Evolutionary conservation across 2,329 filamentous ascomycete species (phyloP).

Genomic region (Aspergillus tubingensis): DNA sequence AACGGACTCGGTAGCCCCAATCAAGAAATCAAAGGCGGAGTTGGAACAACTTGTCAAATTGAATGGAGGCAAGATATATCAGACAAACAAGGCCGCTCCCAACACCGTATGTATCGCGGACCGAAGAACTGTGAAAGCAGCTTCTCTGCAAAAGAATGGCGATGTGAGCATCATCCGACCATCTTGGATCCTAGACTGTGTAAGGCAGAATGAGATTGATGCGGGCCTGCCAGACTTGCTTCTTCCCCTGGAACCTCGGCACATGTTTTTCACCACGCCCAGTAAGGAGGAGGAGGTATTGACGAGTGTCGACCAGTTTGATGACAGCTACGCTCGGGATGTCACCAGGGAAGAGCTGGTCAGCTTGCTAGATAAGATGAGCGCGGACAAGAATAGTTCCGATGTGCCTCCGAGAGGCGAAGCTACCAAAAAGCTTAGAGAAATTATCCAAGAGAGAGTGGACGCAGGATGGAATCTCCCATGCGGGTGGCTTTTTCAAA

Average conservation of each 20-base stretch:
- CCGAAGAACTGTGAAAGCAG: slow-evolving; percentile 76
- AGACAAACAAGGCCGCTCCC: slow-evolving; percentile 65
- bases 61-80: slow-evolving; percentile 77
- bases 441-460: slow-evolving; percentile 53
- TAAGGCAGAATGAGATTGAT: slow-evolving; percentile 61
- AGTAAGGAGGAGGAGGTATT: slow-evolving; percentile 57
- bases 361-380: slow-evolving; percentile 43
- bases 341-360: slow-evolving; percentile 64
- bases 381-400: slow-evolving; percentile 20
- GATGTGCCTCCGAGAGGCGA: slow-evolving; percentile 47
- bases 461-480: slow-evolving; percentile 34
- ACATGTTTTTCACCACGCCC: slow-evolving; percentile 71
- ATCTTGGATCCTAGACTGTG: slow-evolving; percentile 80
- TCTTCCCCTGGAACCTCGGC: slow-evolving; percentile 66
- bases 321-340: slow-evolving; percentile 81
- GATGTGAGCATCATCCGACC: slow-evolving; percentile 73
- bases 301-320: slow-evolving; percentile 70
- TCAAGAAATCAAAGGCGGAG: slow-evolving; percentile 74
- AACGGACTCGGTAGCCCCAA: slow-evolving; percentile 69
- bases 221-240: slow-evolving; percentile 56
- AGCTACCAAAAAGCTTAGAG: slow-evolving; percentile 59
- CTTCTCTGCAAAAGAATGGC: slow-evolving; percentile 74
- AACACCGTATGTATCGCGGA: slow-evolving; percentile 76
- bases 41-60: slow-evolving; percentile 80
- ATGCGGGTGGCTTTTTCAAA: slow-evolving; percentile 53